Conservation (phyloP, 495 filamentous ascomycete species). For the Penicillium cinerascens region DNA sequence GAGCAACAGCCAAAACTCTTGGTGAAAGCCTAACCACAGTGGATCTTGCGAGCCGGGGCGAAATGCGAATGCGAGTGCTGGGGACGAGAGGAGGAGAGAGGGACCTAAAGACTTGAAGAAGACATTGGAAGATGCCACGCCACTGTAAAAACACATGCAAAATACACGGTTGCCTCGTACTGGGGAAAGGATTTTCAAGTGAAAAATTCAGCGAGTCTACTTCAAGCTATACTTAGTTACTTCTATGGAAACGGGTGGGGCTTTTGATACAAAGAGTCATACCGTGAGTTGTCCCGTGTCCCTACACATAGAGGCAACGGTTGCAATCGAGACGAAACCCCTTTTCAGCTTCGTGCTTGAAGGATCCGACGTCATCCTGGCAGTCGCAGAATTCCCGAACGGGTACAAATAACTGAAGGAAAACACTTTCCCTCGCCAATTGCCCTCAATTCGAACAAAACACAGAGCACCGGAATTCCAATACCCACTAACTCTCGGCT, state of each 20-base stretch:
- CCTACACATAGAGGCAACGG: conserved; percentile 12
- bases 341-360: conserved; percentile 7
- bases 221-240: conserved; percentile 16
- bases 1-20: not conserved
- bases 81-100: conserved; percentile 7
- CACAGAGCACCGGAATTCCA: not conserved
- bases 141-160: conserved; percentile 16
- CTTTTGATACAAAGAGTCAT: conserved; percentile 16
- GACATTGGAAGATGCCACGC: conserved; percentile 15
- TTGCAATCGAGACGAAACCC: conserved; percentile 19
- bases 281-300: conserved; percentile 15
- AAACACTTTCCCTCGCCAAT: not conserved
- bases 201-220: conserved; percentile 8
- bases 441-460: not conserved
- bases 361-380: not conserved
- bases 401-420: not conserved
- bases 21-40: not conserved
- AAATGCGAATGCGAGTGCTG: not conserved
- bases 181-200: conserved; percentile 12
- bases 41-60: not conserved
- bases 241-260: conserved; percentile 24
- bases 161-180: conserved; percentile 15
- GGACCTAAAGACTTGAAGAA: conserved; percentile 9
- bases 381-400: not conserved
- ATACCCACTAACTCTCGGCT: not conserved